Conservation (phyloP, 192 early-diverging fungal genomes). For the Coemansia asiatica region DNA sequence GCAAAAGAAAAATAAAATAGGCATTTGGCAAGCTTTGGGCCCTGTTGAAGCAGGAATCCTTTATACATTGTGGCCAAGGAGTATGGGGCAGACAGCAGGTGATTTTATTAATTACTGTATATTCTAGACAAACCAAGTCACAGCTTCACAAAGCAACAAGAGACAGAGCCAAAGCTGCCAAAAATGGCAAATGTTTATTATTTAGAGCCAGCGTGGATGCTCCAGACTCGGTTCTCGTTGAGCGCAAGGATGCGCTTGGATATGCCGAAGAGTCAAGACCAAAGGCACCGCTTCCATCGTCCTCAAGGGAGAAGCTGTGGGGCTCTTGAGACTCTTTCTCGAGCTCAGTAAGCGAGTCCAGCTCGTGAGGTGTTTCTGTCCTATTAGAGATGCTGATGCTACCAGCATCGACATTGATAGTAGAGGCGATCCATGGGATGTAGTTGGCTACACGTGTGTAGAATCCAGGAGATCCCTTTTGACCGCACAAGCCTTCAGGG, state of each 20-base stretch:
- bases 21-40: too few species aligned
- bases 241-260: not conserved
- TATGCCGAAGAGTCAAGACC: not conserved
- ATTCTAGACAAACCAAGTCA: too few species aligned
- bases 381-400: slow-evolving; percentile 21
- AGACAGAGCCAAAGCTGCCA: not conserved
- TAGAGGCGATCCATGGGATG: slow-evolving; percentile 36
- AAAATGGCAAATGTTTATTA: too few species aligned
- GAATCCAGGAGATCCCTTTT: slow-evolving; percentile 28
- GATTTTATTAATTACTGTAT: too few species aligned
- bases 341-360: not conserved
- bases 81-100: not conserved
- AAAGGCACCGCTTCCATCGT: not conserved
- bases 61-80: not conserved
- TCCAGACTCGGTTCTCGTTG: not conserved
- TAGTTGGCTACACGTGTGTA: slow-evolving; percentile 46
- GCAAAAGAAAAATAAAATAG: too few species aligned
- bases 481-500: slow-evolving; percentile 30
- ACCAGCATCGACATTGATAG: slow-evolving; percentile 14
- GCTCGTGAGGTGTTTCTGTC: slow-evolving; percentile 1
- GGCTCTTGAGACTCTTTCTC: not conserved
- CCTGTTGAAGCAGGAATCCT: not conserved
- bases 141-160: not conserved
- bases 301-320: not conserved
- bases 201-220: not conserved